Percentiles rank a stretch among this genome's conserved stretches.
phyloP scores from a whole-genome alignment of 2,329 filamentous ascomycete species.

The Daldinia sp. region DNA sequence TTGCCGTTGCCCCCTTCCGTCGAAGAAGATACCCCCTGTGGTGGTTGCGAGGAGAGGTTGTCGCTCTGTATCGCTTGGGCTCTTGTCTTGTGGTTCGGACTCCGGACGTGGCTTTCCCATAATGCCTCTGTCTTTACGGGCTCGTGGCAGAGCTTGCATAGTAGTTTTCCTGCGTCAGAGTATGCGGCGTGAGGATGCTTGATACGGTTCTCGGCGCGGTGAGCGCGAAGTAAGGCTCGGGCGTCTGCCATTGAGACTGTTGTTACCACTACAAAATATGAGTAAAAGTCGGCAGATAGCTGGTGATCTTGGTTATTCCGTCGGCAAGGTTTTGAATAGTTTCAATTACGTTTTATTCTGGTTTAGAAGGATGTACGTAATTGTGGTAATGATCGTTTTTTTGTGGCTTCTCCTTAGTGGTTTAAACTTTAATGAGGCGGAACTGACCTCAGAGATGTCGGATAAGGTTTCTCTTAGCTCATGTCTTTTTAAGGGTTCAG shows the following conservation, averaged over 20 bases:
- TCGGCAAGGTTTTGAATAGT: neutral
- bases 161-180: constrained; percentile 74
- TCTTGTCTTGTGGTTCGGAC: constrained; percentile 60
- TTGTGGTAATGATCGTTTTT: constrained; percentile 25
- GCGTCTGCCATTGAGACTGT: constrained; percentile 77
- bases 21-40: constrained; percentile 33
- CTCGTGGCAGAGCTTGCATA: constrained; percentile 75
- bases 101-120: constrained; percentile 73
- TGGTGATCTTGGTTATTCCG: neutral
- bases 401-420: constrained; percentile 25
- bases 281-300: too few species aligned
- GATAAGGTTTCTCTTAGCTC: constrained; percentile 5
- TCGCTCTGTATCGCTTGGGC: constrained; percentile 45
- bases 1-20: constrained; percentile 42
- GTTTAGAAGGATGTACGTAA: constrained; percentile 13
- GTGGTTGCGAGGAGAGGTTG: constrained; percentile 29
- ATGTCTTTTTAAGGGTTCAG: constrained; percentile 21
- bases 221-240: constrained; percentile 81
- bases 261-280: too few species aligned
- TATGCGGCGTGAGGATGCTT: constrained; percentile 77
- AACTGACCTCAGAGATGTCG: constrained; percentile 27
- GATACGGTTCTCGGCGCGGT: constrained; percentile 79
- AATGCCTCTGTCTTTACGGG: constrained; percentile 73
- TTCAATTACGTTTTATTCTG: constrained; percentile 10
- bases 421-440: constrained; percentile 8